These are phyloP conservation scores for Daedaleopsis nitida DNA, from an alignment of 768 basidiomycete species.

Conservation along the genomic window DNA sequence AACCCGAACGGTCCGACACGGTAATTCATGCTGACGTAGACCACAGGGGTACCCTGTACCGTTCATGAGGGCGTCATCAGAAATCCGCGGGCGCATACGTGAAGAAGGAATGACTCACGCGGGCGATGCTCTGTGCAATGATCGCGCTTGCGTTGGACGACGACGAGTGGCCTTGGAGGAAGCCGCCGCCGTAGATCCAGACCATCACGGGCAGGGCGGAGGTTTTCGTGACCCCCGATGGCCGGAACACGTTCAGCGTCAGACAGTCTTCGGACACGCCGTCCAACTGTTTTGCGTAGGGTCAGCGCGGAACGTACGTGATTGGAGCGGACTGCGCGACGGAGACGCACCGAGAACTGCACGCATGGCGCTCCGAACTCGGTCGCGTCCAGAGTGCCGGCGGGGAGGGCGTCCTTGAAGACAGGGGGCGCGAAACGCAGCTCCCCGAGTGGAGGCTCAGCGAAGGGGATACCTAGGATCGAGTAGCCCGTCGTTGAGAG, in stretches of 20 bases:
- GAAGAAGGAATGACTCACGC: neutral
- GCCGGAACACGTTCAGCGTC: slow-evolving; percentile 48
- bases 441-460: slow-evolving; percentile 33
- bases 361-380: slow-evolving; percentile 32
- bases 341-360: slow-evolving; percentile 32
- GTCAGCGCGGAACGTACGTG: slow-evolving; percentile 14
- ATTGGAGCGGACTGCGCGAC: neutral
- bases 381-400: slow-evolving; percentile 15
- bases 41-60: slow-evolving; percentile 28
- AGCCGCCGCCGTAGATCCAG: slow-evolving; percentile 48
- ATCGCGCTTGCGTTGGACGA: neutral
- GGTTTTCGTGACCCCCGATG: slow-evolving; percentile 29
- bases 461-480: slow-evolving; percentile 35
- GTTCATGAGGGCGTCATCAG: neutral
- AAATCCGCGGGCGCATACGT: neutral
- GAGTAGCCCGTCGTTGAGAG: neutral
- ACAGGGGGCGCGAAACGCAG: slow-evolving; percentile 33
- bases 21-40: slow-evolving; percentile 55
- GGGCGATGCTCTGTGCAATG: neutral
- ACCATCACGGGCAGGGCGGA: slow-evolving; percentile 44
- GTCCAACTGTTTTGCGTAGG: slow-evolving; percentile 13
- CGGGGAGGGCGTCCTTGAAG: slow-evolving; percentile 10
- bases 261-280: slow-evolving; percentile 50
- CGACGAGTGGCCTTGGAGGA: slow-evolving; percentile 8
- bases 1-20: slow-evolving; percentile 53